These are phyloP conservation scores for Xylariaceae sp. DNA, from an alignment of 2,329 filamentous ascomycete genomes.

Conservation along the genomic window DNA sequence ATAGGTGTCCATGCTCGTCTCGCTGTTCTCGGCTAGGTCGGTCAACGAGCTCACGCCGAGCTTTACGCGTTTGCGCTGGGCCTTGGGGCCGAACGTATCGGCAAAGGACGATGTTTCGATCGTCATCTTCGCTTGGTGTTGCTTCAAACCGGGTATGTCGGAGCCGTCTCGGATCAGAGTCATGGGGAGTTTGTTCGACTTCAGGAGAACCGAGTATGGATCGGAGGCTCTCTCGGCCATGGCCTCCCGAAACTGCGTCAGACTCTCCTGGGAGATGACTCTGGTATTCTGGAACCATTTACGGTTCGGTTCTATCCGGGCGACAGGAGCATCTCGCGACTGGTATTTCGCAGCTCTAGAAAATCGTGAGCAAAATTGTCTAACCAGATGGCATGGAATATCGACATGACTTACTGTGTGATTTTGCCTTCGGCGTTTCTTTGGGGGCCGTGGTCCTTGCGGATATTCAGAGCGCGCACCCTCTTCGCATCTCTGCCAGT, in stretches of 20 bases:
- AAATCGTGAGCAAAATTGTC: slow-evolving; percentile 1
- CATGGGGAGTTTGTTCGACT: slow-evolving; percentile 96
- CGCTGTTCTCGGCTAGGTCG: slow-evolving; percentile 75
- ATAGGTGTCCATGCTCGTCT: slow-evolving; percentile 76
- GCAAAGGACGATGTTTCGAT: slow-evolving; percentile 82
- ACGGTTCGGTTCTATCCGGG: slow-evolving; percentile 88
- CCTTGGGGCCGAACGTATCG: slow-evolving; percentile 88
- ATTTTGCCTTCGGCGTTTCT: slow-evolving; percentile 81
- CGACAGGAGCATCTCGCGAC: slow-evolving; percentile 72
- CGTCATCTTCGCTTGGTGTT: slow-evolving; percentile 90
- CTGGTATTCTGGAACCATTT: slow-evolving; percentile 98
- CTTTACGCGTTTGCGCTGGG: slow-evolving; percentile 89
- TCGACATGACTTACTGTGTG: slow-evolving; percentile 48
- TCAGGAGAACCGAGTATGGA: slow-evolving; percentile 90
- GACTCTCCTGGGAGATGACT: slow-evolving; percentile 80
- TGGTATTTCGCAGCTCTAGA: slow-evolving; percentile 69
- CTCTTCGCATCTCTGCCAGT: slow-evolving; percentile 60
- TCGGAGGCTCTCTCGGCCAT: slow-evolving; percentile 87
- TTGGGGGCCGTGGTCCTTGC: slow-evolving; percentile 78
- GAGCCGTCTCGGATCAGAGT: slow-evolving; percentile 79
- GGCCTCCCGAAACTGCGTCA: slow-evolving; percentile 81
- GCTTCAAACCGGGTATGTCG: slow-evolving; percentile 76
- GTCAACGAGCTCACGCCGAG: slow-evolving; percentile 74
- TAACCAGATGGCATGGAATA: neutral
- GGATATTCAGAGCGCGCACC: slow-evolving; percentile 82